A percentile compares a stretch with the other conserved stretches of the same genome.
These are phyloP conservation scores for Zanthoxylum bungeanum DNA, from an alignment of 345 rosid genomes.

Conservation along the genomic window DNA sequence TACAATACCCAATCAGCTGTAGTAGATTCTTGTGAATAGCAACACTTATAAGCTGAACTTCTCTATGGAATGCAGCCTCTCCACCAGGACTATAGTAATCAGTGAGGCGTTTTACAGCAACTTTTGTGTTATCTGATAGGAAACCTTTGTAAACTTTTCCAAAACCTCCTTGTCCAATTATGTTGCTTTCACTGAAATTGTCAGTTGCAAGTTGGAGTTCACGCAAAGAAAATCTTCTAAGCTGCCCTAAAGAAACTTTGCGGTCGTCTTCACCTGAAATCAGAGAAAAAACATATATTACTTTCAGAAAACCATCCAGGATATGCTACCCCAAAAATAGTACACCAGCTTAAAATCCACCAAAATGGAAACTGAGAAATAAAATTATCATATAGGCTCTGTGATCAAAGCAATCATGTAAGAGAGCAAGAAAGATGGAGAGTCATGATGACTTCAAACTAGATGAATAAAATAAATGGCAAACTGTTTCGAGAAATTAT, in stretches of 20 bases:
- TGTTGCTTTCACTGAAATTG: constrained; percentile 67
- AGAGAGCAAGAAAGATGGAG: background rate
- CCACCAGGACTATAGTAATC: constrained; percentile 80
- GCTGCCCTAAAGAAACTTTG: constrained; percentile 62
- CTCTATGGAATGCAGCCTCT: constrained; percentile 83
- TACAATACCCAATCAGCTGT: constrained; percentile 72
- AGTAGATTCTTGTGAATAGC: constrained; percentile 87
- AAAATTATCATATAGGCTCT: background rate
- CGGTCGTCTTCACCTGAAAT: constrained; percentile 71
- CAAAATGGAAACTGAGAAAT: background rate
- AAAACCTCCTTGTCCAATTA: constrained; percentile 93
- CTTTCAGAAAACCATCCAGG: background rate
- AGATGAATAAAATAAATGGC: background rate
- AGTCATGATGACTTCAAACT: background rate
- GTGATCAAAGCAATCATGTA: background rate
- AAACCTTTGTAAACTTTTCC: constrained; percentile 89
- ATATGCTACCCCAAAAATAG: background rate
- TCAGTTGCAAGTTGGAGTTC: constrained; percentile 82
- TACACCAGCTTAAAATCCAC: background rate
- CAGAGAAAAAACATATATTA: background rate
- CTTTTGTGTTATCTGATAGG: constrained; percentile 69
- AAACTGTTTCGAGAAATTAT: background rate
- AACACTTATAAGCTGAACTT: constrained; percentile 76
- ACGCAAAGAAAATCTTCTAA: constrained; percentile 71
- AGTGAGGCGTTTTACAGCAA: constrained; percentile 80